Evolutionary conservation across 2,329 filamentous ascomycete species (phyloP).

Genomic region (Monilinia fructicola): DNA sequence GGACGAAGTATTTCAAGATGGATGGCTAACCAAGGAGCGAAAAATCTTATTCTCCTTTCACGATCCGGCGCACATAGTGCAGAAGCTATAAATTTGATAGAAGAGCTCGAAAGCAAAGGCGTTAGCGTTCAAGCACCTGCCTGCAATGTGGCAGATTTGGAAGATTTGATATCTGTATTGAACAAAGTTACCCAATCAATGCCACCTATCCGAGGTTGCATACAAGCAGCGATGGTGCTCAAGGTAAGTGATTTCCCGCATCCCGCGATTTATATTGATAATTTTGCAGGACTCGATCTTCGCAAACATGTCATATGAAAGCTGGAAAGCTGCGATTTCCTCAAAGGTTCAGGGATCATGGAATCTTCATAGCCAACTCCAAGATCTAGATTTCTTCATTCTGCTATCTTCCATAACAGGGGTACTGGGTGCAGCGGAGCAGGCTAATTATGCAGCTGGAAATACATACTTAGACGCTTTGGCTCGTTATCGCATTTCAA

Average conservation of each 20-base stretch:
- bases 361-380: constrained; percentile 28
- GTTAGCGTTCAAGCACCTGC: background rate
- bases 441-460: constrained; percentile 29
- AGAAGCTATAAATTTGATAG: too few species aligned
- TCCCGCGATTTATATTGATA: background rate
- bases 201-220: constrained; percentile 46
- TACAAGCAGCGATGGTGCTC: constrained; percentile 48
- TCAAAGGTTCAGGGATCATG: constrained; percentile 40
- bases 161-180: background rate
- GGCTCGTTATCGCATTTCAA: background rate
- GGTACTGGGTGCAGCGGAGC: constrained; percentile 23
- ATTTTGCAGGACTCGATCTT: constrained; percentile 7
- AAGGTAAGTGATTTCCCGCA: background rate
- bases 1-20: constrained; percentile 33
- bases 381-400: constrained; percentile 45
- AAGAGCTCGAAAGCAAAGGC: constrained; percentile 4
- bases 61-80: background rate
- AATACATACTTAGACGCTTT: constrained; percentile 37
- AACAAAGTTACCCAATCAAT: constrained; percentile 32
- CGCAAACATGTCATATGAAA: constrained; percentile 40
- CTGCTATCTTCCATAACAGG: constrained; percentile 42
- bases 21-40: constrained; percentile 34
- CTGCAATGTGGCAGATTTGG: background rate
- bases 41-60: constrained; percentile 32
- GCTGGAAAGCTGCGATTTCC: constrained; percentile 40